Percentiles rank a stretch among this genome's conserved stretches.
Conservation (phyloP, 208 protist genomes). For the Porcisia hertigi region DNA sequence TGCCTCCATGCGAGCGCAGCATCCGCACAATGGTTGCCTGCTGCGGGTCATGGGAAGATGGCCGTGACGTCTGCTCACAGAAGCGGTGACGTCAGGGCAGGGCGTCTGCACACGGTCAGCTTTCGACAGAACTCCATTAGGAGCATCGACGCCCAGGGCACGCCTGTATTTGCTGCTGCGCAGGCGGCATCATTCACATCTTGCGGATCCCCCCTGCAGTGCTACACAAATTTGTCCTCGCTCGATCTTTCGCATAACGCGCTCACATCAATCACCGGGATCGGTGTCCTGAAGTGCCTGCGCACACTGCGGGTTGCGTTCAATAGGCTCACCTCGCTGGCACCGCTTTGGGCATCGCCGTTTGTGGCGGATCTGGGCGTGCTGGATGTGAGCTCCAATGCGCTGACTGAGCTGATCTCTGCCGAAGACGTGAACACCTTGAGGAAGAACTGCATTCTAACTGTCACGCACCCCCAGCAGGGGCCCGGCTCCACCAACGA, state of each 20-base stretch:
- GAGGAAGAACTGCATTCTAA: conserved; percentile 7
- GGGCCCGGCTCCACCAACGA: conserved; percentile 1
- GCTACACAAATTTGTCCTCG: conserved; percentile 45
- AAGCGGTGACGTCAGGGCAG: conserved; percentile 31
- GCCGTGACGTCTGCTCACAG: conserved; percentile 28
- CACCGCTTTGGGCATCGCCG: conserved; percentile 48
- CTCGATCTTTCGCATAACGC: conserved; percentile 67
- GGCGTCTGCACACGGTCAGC: conserved; percentile 34
- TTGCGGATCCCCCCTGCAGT: conserved; percentile 24
- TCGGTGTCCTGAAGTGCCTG: conserved; percentile 48
- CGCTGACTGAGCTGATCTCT: conserved; percentile 36
- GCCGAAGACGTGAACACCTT: conserved; percentile 24
- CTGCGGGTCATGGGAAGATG: neutral
- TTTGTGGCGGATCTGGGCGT: conserved; percentile 45
- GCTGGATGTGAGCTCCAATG: conserved; percentile 70
- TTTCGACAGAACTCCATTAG: conserved; percentile 45
- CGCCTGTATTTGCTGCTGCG: neutral
- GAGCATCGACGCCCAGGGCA: conserved; percentile 15
- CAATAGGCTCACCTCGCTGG: conserved; percentile 55
- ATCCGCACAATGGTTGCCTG: neutral
- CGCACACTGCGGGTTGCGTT: conserved; percentile 53
- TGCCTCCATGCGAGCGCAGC: conserved; percentile 39
- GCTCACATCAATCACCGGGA: conserved; percentile 46
- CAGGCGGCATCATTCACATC: neutral
- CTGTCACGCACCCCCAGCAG: conserved; percentile 25